Percentiles rank a stretch among this genome's conserved stretches.
Evolutionary conservation across 1,284 basidiomycete species (phyloP).

Genomic region (Cystobasidiaceae sp.): DNA sequence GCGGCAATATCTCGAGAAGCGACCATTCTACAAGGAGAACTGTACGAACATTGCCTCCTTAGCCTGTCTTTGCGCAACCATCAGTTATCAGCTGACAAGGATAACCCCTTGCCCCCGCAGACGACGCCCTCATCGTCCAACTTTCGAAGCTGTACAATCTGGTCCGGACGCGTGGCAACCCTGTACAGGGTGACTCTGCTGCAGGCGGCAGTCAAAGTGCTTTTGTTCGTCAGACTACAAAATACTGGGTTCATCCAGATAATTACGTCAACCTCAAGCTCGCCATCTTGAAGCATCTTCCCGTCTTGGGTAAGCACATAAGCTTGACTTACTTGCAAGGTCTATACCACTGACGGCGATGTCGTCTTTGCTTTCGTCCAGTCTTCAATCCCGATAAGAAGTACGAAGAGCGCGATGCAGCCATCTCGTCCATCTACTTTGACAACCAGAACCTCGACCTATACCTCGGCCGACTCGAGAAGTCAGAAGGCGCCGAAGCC

Average conservation of each 20-base stretch:
- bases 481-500: constrained; percentile 97
- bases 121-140: constrained; percentile 87
- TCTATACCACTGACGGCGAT: too few species aligned
- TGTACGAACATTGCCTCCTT: constrained; percentile 56
- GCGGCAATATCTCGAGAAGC: constrained; percentile 85
- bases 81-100: not conserved
- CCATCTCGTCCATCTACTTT: constrained; percentile 55
- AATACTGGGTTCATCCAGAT: constrained; percentile 97
- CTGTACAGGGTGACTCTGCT: constrained; percentile 84
- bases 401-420: constrained; percentile 81
- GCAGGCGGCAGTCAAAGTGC: constrained; percentile 94
- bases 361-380: constrained; percentile 44
- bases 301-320: constrained; percentile 74
- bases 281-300: constrained; percentile 85
- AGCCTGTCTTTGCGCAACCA: too few species aligned
- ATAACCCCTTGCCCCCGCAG: constrained; percentile 39
- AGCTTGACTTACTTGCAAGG: too few species aligned
- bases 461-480: constrained; percentile 95
- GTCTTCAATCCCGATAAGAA: constrained; percentile 96
- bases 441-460: constrained; percentile 82
- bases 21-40: constrained; percentile 83
- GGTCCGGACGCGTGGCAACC: constrained; percentile 90
- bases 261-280: constrained; percentile 90
- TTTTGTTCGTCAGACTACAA: constrained; percentile 95
- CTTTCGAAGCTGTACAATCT: constrained; percentile 93